Evolutionary conservation across 371 early-diverging fungal species (phyloP).

Genomic region (Fennellomyces sp.): DNA sequence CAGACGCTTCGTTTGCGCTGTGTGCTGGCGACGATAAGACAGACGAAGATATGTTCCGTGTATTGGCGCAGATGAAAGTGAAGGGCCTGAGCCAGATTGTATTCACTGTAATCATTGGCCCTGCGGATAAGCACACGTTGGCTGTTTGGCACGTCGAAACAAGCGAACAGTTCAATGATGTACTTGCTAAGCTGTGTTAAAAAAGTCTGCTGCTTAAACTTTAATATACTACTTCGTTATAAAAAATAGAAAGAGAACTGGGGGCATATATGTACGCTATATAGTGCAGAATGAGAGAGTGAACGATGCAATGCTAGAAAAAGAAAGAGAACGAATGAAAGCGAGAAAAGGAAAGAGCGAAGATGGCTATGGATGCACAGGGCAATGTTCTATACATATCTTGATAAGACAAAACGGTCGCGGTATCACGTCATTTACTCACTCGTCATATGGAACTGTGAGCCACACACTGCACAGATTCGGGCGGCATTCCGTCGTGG

Average conservation of each 20-base stretch:
- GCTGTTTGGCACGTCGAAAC: conserved; percentile 80
- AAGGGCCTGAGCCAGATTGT: conserved; percentile 21
- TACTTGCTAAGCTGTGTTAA: conserved; percentile 1
- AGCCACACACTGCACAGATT: conserved; percentile 38
- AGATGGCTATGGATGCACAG: conserved; percentile 28
- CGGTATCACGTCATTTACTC: conserved; percentile 7
- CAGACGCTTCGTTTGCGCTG: conserved; percentile 84
- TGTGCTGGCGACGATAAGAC: conserved; percentile 97
- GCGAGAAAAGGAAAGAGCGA: background rate
- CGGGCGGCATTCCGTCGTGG: background rate
- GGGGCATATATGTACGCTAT: background rate
- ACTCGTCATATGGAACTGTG: conserved; percentile 40
- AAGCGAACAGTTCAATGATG: conserved; percentile 35
- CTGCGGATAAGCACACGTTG: conserved; percentile 77
- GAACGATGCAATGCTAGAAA: background rate
- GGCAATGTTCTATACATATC: conserved; percentile 41
- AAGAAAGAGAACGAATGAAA: background rate
- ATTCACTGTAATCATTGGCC: conserved; percentile 76
- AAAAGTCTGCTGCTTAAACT: background rate
- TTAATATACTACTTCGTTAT: too few relatives aligned
- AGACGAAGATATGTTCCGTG: conserved; percentile 95
- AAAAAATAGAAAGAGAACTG: background rate
- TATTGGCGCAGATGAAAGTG: conserved; percentile 5
- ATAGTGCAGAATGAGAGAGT: background rate
- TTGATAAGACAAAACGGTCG: too few relatives aligned